Conservation (phyloP, 2,329 filamentous ascomycete genomes). For the Tolypocladium ophioglossoides region DNA sequence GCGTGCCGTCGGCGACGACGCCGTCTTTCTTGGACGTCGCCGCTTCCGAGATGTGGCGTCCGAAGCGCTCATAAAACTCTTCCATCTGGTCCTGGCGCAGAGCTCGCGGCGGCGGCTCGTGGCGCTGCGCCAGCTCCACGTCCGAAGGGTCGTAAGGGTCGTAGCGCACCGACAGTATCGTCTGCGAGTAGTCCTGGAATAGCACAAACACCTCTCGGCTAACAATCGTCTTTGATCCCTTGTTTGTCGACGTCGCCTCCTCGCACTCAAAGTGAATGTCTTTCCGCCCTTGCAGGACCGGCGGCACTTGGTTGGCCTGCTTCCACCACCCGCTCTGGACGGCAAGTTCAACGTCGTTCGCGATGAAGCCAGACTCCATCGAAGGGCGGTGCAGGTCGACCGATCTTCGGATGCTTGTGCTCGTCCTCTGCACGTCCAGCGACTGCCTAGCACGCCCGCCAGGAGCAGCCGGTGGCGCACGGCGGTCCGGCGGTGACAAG, state of each 20-base stretch:
- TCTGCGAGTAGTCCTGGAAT: constrained; percentile 95
- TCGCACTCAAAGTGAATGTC: constrained; percentile 79
- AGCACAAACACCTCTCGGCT: constrained; percentile 79
- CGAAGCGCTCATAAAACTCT: constrained; percentile 70
- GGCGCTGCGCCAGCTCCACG: constrained; percentile 70
- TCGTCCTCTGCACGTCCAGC: constrained; percentile 25
- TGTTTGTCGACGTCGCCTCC: constrained; percentile 59
- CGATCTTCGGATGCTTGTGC: constrained; percentile 43
- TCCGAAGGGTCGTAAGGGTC: constrained; percentile 65
- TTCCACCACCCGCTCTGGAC: constrained; percentile 77
- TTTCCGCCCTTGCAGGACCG: constrained; percentile 68
- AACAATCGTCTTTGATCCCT: constrained; percentile 59
- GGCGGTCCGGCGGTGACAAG: constrained; percentile 34
- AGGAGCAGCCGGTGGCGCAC: constrained; percentile 28
- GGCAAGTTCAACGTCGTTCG: constrained; percentile 74
- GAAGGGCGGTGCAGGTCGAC: constrained; percentile 67
- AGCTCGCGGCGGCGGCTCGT: constrained; percentile 70
- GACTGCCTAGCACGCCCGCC: constrained; percentile 19
- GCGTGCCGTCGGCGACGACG: constrained; percentile 74
- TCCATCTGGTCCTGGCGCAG: constrained; percentile 92
- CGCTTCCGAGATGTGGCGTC: constrained; percentile 63
- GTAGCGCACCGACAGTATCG: constrained; percentile 70
- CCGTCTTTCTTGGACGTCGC: constrained; percentile 65
- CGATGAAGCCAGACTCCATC: constrained; percentile 73
- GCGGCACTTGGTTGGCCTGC: constrained; percentile 67